phyloP scores from a whole-genome alignment of 139 green algal genomes.

The Ostreobium quekettii region DNA sequence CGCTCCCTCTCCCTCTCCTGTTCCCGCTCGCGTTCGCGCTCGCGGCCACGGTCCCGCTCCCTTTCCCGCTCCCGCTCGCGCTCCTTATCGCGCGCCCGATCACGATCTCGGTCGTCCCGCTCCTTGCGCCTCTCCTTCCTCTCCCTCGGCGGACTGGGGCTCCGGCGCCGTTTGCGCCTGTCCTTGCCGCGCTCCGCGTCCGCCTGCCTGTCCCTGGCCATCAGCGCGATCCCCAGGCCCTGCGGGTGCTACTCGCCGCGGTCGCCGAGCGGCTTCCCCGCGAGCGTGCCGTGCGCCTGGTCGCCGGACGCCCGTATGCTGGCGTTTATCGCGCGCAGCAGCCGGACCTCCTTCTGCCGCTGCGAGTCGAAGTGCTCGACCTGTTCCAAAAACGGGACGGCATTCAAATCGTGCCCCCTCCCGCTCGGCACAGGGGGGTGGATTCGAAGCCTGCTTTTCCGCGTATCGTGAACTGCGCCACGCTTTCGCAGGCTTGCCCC shows the following conservation, averaged over 20 bases:
- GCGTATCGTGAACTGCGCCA: too few relatives aligned
- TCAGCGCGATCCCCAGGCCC: too few relatives aligned
- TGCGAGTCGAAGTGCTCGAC: constrained; percentile 16
- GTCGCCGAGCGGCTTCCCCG: too few relatives aligned
- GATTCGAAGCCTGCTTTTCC: too few relatives aligned
- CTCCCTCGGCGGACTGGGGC: neutral
- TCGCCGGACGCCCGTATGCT: too few relatives aligned
- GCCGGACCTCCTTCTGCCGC: neutral
- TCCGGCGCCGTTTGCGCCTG: neutral
- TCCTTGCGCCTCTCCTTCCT: neutral
- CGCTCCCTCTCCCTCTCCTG: neutral
- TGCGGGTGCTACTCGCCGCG: too few relatives aligned
- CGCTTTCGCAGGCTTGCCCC: neutral
- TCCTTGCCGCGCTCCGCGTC: neutral
- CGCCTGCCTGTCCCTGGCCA: too few relatives aligned
- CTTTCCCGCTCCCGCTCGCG: neutral
- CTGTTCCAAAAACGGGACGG: neutral
- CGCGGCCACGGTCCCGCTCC: neutral
- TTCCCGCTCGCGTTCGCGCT: neutral
- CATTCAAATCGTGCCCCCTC: neutral
- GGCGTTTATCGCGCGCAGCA: neutral
- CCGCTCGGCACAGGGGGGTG: too few relatives aligned
- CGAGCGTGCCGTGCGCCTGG: too few relatives aligned
- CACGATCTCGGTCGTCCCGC: neutral
- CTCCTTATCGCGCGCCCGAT: neutral